Conservation (phyloP, 345 rosid species). For the Populus pruinosa region DNA sequence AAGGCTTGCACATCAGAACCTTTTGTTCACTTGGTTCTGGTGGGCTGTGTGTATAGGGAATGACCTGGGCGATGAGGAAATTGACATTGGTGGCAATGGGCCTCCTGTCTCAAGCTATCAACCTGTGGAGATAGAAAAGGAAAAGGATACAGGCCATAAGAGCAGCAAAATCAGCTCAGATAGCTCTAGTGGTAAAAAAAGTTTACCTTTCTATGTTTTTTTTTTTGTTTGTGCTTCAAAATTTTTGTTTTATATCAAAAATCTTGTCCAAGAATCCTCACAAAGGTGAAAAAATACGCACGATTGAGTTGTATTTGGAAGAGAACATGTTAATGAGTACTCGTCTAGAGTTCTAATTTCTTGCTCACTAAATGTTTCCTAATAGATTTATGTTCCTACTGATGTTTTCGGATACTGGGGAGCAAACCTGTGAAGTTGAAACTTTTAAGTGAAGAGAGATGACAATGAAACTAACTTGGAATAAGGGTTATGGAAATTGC, state of each 20-base stretch:
- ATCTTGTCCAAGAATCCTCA: neutral
- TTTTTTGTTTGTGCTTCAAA: neutral
- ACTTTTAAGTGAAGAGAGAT: too few species aligned
- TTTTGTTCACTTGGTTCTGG: neutral
- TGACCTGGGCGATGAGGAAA: constrained; percentile 18
- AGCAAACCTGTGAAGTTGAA: too few species aligned
- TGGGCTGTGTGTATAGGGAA: constrained; percentile 17
- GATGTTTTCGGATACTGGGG: too few species aligned
- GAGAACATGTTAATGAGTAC: neutral
- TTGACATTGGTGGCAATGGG: constrained; percentile 28
- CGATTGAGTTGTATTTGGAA: neutral
- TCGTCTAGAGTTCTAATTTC: too few species aligned
- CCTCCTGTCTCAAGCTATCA: constrained; percentile 22
- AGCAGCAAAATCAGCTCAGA: constrained; percentile 33
- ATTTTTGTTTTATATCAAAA: neutral
- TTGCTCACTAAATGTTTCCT: too few species aligned
- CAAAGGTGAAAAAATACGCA: neutral
- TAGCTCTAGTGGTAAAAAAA: constrained; percentile 52
- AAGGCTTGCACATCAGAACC: neutral
- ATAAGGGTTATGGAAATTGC: too few species aligned
- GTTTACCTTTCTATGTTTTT: neutral
- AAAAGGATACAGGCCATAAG: constrained; percentile 15
- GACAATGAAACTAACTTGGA: too few species aligned
- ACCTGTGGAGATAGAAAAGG: constrained; percentile 24
- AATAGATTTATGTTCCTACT: too few species aligned